Evolutionary conservation across 768 basidiomycete genomes (phyloP).

Genomic region (Podaxis sp.): DNA sequence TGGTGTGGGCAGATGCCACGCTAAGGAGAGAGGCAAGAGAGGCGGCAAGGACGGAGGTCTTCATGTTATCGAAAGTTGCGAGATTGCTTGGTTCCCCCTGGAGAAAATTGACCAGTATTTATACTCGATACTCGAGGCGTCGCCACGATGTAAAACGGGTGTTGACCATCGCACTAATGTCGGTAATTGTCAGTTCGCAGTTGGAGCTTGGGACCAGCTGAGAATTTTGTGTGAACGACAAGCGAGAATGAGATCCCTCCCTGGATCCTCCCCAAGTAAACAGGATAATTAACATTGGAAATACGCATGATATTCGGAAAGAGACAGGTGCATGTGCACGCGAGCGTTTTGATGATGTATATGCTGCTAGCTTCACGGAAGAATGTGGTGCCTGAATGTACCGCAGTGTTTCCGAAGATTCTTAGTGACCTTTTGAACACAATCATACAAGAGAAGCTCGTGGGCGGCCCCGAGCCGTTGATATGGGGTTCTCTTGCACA

Average conservation of each 20-base stretch:
- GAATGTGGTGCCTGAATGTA: constrained; percentile 3
- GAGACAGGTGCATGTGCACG: background rate
- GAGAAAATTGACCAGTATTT: background rate
- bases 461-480: no score
- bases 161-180: background rate
- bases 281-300: background rate
- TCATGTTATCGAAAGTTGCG: constrained; percentile 23
- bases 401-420: constrained; percentile 12
- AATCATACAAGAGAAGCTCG: no score
- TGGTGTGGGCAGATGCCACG: constrained; percentile 46
- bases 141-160: background rate
- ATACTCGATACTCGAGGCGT: background rate
- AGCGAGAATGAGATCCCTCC: no score
- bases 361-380: background rate
- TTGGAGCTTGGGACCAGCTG: background rate
- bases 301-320: constrained; percentile 7
- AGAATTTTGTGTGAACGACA: background rate
- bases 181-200: background rate
- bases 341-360: background rate
- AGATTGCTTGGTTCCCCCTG: background rate
- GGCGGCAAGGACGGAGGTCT: constrained; percentile 21
- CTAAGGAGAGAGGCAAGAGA: constrained; percentile 29
- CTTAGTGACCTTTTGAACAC: background rate
- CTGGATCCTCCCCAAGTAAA: background rate
- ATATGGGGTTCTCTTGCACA: background rate